Conservation (phyloP, 1,284 basidiomycete genomes). For the Tremellales sp. region DNA sequence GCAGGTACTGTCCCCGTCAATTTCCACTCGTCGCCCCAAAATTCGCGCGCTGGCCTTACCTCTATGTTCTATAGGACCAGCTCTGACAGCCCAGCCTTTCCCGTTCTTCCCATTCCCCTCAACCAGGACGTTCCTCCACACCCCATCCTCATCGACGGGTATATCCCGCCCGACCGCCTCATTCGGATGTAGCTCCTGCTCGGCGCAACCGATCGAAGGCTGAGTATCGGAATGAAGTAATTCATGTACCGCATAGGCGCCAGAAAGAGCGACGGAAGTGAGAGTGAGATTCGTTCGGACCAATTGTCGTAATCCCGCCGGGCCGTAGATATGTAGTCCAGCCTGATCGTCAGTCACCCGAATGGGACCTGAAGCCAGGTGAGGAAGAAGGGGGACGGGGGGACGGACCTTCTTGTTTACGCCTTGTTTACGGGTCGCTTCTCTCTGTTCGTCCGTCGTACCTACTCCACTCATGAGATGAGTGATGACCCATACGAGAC, state of each 20-base stretch:
- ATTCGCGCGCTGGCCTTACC: conserved; percentile 51
- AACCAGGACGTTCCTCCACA: conserved; percentile 61
- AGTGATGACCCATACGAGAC: conserved; percentile 68
- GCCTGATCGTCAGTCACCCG: conserved; percentile 49
- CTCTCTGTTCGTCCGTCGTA: conserved; percentile 34
- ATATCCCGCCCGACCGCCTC: conserved; percentile 68
- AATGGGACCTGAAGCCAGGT: not conserved
- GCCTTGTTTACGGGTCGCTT: conserved; percentile 30
- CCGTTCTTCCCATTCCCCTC: conserved; percentile 34
- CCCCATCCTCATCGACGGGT: conserved; percentile 59
- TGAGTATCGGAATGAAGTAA: conserved; percentile 58
- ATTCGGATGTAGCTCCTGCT: conserved; percentile 57
- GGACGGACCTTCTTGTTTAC: conserved; percentile 30
- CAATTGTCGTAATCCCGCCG: conserved; percentile 72
- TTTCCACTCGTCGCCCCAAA: no score
- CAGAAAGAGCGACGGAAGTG: conserved; percentile 62
- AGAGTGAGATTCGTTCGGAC: conserved; percentile 67
- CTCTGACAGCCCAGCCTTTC: conserved; percentile 60
- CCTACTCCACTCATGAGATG: conserved; percentile 57
- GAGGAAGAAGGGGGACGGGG: not conserved
- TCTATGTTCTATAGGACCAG: conserved; percentile 75
- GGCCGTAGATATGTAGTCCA: conserved; percentile 74
- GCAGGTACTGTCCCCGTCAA: conserved; percentile 61
- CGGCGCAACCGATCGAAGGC: conserved; percentile 55
- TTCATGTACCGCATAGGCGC: conserved; percentile 76